Conservation (phyloP, 768 basidiomycete species). For the Mrakia gelida region DNA sequence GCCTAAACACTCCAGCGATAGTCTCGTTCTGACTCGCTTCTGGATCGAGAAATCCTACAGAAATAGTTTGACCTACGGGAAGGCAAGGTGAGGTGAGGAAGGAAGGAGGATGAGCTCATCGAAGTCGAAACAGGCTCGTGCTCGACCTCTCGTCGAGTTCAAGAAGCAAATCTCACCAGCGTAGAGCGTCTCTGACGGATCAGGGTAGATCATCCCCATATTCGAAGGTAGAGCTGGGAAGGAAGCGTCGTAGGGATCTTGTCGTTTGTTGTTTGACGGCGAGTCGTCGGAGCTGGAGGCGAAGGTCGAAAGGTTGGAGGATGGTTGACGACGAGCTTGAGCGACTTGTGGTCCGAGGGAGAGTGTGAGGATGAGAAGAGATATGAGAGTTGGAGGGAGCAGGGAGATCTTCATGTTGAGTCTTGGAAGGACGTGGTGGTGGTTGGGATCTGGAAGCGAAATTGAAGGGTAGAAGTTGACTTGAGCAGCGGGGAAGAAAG, state of each 20-base stretch:
- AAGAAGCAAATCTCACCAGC: not conserved
- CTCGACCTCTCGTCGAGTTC: not conserved
- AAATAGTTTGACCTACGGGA: not conserved
- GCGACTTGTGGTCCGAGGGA: too few relatives aligned
- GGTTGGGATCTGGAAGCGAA: not conserved
- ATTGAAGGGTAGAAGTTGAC: not conserved
- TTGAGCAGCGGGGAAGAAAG: not conserved
- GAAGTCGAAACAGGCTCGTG: not conserved
- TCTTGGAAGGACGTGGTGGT: not conserved
- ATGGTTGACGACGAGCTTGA: too few relatives aligned
- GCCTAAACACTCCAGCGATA: not conserved
- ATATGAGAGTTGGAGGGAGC: not conserved
- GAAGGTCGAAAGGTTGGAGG: not conserved
- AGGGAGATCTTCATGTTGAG: not conserved
- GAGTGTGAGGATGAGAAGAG: not conserved
- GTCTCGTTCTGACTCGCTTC: not conserved
- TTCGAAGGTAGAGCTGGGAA: not conserved
- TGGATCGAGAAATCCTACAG: not conserved
- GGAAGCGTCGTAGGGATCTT: not conserved
- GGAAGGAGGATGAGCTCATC: slow-evolving; percentile 2
- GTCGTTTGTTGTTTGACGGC: not conserved
- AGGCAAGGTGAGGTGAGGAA: not conserved
- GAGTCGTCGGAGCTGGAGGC: not conserved
- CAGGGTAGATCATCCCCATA: slow-evolving; percentile 4
- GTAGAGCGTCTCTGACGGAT: not conserved